A percentile compares a stretch with the other conserved stretches of the same genome.
phyloP scores from a whole-genome alignment of 2,329 filamentous ascomycete species.

The Aspergillus fumigatus region DNA sequence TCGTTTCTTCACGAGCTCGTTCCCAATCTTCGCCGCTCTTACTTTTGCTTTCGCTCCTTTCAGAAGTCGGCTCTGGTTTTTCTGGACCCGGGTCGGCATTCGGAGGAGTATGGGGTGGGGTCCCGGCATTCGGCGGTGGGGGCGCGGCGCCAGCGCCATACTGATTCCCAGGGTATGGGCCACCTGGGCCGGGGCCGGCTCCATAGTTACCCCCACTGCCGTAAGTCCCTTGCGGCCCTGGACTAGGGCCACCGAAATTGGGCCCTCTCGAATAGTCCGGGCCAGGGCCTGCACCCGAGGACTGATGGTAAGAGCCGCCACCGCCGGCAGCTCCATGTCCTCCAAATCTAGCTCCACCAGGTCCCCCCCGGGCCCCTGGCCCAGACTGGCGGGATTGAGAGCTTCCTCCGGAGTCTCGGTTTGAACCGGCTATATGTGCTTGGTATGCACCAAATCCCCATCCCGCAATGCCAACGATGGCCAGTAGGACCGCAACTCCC shows the following conservation, averaged over 20 bases:
- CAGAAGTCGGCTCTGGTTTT: conserved; percentile 11
- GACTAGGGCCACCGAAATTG: conserved; percentile 20
- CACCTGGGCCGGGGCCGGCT: conserved; percentile 25
- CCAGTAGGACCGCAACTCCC: conserved; percentile 66
- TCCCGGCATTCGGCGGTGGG: conserved; percentile 11
- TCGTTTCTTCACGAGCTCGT: conserved; percentile 28
- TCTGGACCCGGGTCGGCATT: conserved; percentile 13
- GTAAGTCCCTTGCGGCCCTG: conserved; percentile 24
- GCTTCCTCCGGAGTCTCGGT: conserved; percentile 14
- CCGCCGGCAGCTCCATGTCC: conserved; percentile 13
- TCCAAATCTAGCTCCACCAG: conserved; percentile 16
- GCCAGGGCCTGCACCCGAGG: conserved; percentile 18
- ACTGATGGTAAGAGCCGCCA: conserved; percentile 11
- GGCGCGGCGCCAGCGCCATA: conserved; percentile 24
- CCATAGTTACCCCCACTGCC: conserved; percentile 18
- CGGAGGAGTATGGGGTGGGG: conserved; percentile 14
- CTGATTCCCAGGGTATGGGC: conserved; percentile 33
- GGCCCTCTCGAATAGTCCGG: conserved; percentile 22
- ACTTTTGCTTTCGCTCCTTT: conserved; percentile 14
- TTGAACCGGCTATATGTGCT: conserved; percentile 30
- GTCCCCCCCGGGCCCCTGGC: conserved; percentile 20
- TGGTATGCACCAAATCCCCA: conserved; percentile 71
- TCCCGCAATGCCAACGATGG: conserved; percentile 69
- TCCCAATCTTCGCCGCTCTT: conserved; percentile 23
- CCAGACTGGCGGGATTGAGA: conserved; percentile 26